A percentile compares a stretch with the other conserved stretches of the same genome.
These are phyloP conservation scores for Exophiala alcalophila DNA, from an alignment of 2,329 filamentous ascomycete species.

Conservation along the genomic window DNA sequence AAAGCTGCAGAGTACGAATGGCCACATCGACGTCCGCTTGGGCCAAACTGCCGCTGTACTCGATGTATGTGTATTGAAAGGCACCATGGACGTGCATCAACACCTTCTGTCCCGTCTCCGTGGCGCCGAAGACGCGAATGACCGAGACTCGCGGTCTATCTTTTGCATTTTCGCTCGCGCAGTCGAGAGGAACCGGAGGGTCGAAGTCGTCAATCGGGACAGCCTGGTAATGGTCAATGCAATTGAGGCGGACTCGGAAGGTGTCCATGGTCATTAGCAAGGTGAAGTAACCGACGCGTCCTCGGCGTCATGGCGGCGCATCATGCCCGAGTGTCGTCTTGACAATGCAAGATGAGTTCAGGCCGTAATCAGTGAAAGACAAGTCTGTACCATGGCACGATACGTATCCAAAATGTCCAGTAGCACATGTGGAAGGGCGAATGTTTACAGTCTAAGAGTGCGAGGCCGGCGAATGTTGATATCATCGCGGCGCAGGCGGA, in stretches of 20 bases:
- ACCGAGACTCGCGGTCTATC: constrained; percentile 75
- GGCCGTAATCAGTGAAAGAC: too few relatives aligned
- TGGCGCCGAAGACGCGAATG: constrained; percentile 86
- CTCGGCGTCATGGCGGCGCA: constrained; percentile 13
- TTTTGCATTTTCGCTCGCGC: constrained; percentile 52
- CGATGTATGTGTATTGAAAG: constrained; percentile 91
- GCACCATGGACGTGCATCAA: constrained; percentile 94
- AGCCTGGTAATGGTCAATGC: constrained; percentile 90
- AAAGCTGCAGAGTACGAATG: constrained; percentile 73
- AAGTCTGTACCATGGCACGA: too few relatives aligned
- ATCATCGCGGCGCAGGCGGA: too few relatives aligned
- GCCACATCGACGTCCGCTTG: constrained; percentile 69
- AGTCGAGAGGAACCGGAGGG: constrained; percentile 64
- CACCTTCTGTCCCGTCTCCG: constrained; percentile 91
- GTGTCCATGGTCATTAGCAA: constrained; percentile 55
- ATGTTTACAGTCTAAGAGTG: too few relatives aligned
- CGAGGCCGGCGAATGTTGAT: too few relatives aligned
- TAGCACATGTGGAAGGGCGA: too few relatives aligned
- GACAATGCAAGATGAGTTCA: too few relatives aligned
- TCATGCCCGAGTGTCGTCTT: constrained; percentile 5
- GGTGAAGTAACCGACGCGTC: constrained; percentile 15
- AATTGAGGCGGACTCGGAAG: constrained; percentile 90
- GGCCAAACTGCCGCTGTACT: constrained; percentile 70
- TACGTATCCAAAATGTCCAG: too few relatives aligned
- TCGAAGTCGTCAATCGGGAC: constrained; percentile 71